Percentiles rank a stretch among this genome's conserved stretches.
Evolutionary conservation across 2,329 filamentous ascomycete species (phyloP).

Genomic region (Aspergillus arachidicola): DNA sequence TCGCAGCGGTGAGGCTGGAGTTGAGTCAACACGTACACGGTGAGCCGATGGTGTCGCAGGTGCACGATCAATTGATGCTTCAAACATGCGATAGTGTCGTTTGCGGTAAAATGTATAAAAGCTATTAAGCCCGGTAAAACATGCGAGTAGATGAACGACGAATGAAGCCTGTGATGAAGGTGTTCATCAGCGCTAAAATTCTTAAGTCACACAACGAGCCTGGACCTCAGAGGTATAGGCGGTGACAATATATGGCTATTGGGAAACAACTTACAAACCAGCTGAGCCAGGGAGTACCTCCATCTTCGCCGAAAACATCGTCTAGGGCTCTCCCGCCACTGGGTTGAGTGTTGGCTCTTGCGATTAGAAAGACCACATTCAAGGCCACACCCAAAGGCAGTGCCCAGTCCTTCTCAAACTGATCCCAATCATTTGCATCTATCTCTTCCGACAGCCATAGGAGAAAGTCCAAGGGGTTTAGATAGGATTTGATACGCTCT

Average conservation of each 20-base stretch:
- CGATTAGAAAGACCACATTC: conserved; percentile 80
- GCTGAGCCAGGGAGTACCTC: conserved; percentile 65
- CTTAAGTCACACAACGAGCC: neutral
- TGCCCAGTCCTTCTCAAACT: conserved; percentile 71
- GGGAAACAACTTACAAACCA: conserved; percentile 59
- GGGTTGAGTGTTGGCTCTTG: conserved; percentile 72
- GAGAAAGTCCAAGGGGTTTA: conserved; percentile 87
- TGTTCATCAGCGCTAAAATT: conserved; percentile 7
- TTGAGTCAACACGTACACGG: conserved; percentile 85
- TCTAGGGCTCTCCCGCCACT: conserved; percentile 59
- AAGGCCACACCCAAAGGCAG: conserved; percentile 72
- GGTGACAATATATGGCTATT: neutral
- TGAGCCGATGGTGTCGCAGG: conserved; percentile 82
- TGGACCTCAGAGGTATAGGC: neutral
- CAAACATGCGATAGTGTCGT: conserved; percentile 88
- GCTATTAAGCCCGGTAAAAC: conserved; percentile 73
- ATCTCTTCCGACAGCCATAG: conserved; percentile 92
- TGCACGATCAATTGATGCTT: conserved; percentile 74
- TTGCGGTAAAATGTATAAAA: conserved; percentile 79
- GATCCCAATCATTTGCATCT: conserved; percentile 88
- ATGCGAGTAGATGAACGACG: conserved; percentile 68
- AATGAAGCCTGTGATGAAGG: conserved; percentile 60
- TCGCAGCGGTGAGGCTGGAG: conserved; percentile 78
- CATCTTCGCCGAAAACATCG: conserved; percentile 81
- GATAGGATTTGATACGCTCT: conserved; percentile 76